Evolutionary conservation across 257 asterid genomes (phyloP).

Genomic region (Fraxinus cuspidata): DNA sequence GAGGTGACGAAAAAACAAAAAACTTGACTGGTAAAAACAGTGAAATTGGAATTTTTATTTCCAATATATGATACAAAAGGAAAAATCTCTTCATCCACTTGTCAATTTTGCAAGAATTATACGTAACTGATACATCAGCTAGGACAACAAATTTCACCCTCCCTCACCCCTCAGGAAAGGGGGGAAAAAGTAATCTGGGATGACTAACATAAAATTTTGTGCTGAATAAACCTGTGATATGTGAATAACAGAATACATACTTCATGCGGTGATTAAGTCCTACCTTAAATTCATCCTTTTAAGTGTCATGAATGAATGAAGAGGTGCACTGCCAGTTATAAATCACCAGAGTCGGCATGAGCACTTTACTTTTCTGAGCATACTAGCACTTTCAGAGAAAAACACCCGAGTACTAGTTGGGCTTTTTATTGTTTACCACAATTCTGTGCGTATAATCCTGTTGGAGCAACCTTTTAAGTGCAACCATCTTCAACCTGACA

Average conservation of each 20-base stretch:
- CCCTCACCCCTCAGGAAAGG: background rate
- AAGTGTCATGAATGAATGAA: background rate
- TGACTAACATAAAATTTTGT: background rate
- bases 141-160: background rate
- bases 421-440: constrained; percentile 1
- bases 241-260: background rate
- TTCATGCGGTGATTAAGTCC: background rate
- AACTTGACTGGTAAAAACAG: background rate
- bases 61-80: background rate
- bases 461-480: constrained; percentile 17
- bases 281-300: background rate
- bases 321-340: background rate
- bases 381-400: background rate
- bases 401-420: constrained; percentile 6
- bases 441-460: constrained; percentile 6
- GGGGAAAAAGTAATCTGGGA: background rate
- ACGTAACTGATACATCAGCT: background rate
- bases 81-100: background rate
- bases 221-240: background rate
- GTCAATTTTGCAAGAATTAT: background rate
- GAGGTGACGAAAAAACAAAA: background rate
- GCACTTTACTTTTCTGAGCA: background rate
- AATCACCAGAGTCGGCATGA: background rate
- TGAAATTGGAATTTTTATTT: background rate
- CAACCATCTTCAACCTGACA: constrained; percentile 24